These are phyloP conservation scores for Leishmania aethiopica DNA, from an alignment of 208 protist species.

Conservation along the genomic window DNA sequence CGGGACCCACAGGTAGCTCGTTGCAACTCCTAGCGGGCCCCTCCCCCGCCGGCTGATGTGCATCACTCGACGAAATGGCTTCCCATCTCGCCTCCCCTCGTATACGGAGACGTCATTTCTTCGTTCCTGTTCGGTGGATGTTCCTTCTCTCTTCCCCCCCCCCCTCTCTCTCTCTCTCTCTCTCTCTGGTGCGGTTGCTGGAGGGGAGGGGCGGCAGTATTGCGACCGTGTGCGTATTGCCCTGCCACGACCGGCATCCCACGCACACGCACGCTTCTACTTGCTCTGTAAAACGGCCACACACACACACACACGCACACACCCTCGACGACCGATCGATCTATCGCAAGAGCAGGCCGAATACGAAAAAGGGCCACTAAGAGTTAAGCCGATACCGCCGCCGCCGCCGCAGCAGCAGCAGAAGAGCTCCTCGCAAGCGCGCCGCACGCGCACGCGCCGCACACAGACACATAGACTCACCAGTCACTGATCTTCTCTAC, in stretches of 20 bases:
- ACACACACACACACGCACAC: neutral
- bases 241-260: neutral
- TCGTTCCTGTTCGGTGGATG: no score
- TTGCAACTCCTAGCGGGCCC: neutral
- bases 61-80: neutral
- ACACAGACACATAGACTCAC: neutral
- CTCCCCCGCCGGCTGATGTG: no score
- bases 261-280: neutral
- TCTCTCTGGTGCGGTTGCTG: no score
- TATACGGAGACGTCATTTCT: neutral
- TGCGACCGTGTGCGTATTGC: neutral
- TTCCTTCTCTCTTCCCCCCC: no score
- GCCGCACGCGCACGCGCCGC: neutral
- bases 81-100: neutral
- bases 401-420: neutral
- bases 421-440: neutral
- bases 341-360: no score
- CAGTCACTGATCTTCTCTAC: neutral
- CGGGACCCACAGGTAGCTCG: neutral
- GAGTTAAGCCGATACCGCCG: no score
- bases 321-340: no score
- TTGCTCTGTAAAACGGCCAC: no score
- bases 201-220: neutral
- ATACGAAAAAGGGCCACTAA: no score
- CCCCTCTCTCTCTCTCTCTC: no score